Conservation (phyloP, 768 basidiomycete genomes). For the Tylopilus rubrobrunneus region DNA sequence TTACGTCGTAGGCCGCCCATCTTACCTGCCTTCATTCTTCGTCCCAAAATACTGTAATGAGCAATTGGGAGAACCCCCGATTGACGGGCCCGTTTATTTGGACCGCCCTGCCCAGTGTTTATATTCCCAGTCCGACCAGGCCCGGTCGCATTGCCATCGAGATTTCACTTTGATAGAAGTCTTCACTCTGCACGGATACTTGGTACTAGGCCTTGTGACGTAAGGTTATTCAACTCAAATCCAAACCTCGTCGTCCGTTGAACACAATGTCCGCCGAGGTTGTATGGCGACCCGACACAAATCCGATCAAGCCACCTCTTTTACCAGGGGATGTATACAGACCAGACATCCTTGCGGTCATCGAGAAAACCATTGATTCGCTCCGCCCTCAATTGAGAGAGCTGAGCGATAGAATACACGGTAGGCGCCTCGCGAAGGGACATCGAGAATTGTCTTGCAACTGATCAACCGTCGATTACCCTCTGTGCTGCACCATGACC, state of each 20-base stretch:
- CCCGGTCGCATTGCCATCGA: no score
- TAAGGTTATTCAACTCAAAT: no score
- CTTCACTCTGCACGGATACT: no score
- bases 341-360: slow-evolving; percentile 56
- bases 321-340: slow-evolving; percentile 40
- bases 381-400: slow-evolving; percentile 53
- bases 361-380: slow-evolving; percentile 51
- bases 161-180: no score
- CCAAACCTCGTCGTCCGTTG: not conserved
- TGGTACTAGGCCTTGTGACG: no score
- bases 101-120: no score
- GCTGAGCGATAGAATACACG: slow-evolving; percentile 72
- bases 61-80: no score
- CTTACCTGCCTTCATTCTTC: no score
- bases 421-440: slow-evolving; percentile 29
- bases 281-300: slow-evolving; percentile 41
- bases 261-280: slow-evolving; percentile 15
- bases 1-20: not conserved
- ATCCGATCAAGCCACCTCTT: slow-evolving; percentile 21
- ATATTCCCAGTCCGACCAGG: no score
- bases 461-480: slow-evolving; percentile 1
- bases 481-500: not conserved
- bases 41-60: no score
- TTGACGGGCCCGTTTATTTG: no score
- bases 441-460: not conserved